These are phyloP conservation scores for Arachnomyces sp. DNA, from an alignment of 2,329 filamentous ascomycete genomes.

Conservation along the genomic window DNA sequence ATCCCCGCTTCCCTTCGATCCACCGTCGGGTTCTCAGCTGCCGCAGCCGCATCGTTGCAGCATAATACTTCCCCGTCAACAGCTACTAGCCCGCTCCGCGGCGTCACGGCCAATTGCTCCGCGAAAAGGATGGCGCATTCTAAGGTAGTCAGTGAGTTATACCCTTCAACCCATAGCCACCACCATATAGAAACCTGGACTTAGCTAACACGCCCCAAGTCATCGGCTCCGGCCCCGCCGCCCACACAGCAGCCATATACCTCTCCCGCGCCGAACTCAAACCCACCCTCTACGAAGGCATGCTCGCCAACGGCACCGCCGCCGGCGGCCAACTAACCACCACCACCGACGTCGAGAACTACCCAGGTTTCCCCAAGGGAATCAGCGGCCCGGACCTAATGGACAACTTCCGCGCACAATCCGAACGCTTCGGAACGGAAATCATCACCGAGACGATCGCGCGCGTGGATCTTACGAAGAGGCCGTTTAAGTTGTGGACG, in stretches of 20 bases:
- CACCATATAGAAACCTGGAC: constrained; percentile 20
- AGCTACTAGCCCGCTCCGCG: constrained; percentile 27
- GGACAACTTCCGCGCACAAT: constrained; percentile 92
- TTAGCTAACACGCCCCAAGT: constrained; percentile 40
- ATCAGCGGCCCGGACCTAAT: constrained; percentile 85
- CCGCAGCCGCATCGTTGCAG: constrained; percentile 61
- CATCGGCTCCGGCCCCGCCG: constrained; percentile 90
- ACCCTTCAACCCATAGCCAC: background rate
- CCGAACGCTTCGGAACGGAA: constrained; percentile 81
- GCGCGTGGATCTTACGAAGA: constrained; percentile 71
- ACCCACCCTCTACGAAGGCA: constrained; percentile 93
- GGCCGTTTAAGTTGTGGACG: constrained; percentile 88
- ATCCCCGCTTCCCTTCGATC: constrained; percentile 59
- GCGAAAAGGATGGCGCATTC: constrained; percentile 67
- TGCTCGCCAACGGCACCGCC: constrained; percentile 93
- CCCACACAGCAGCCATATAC: constrained; percentile 95
- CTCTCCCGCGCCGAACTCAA: constrained; percentile 88
- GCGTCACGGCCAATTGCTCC: constrained; percentile 29
- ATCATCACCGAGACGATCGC: constrained; percentile 89
- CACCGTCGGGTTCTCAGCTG: constrained; percentile 61
- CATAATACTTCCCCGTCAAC: constrained; percentile 44
- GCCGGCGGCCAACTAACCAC: constrained; percentile 96
- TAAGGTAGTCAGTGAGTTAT: constrained; percentile 73
- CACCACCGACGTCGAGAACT: constrained; percentile 98
- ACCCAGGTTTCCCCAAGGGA: constrained; percentile 82